Evolutionary conservation across 192 early-diverging fungal genomes (phyloP).

Genomic region (Fimicolochytrium jonesii): DNA sequence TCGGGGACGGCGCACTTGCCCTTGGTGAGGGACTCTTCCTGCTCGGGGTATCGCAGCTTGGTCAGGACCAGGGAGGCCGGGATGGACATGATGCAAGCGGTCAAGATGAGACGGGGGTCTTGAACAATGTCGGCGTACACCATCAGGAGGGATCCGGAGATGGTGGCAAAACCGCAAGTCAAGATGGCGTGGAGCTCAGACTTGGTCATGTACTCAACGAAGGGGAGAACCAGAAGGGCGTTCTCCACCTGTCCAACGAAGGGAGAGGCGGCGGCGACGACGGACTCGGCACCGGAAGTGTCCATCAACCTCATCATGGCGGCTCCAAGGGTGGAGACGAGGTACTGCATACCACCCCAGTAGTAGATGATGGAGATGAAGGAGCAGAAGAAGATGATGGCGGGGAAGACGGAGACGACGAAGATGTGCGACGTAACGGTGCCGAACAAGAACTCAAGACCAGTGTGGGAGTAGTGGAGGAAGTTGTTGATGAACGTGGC

Average conservation of each 20-base stretch:
- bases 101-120: constrained; percentile 64
- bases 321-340: constrained; percentile 61
- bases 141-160: constrained; percentile 73
- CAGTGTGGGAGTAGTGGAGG: constrained; percentile 63
- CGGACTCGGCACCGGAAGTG: constrained; percentile 76
- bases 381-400: constrained; percentile 84
- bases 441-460: constrained; percentile 70
- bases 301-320: constrained; percentile 64
- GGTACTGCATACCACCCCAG: constrained; percentile 76
- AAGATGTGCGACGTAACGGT: constrained; percentile 45
- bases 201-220: constrained; percentile 74
- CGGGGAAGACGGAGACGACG: constrained; percentile 71
- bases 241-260: constrained; percentile 83
- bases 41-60: constrained; percentile 85
- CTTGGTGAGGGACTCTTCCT: constrained; percentile 71
- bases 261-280: constrained; percentile 81
- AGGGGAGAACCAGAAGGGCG: constrained; percentile 75
- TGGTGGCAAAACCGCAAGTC: constrained; percentile 87
- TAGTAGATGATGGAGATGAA: constrained; percentile 82
- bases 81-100: constrained; percentile 87
- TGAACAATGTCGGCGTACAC: constrained; percentile 69
- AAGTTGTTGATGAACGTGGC: constrained; percentile 52
- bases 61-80: constrained; percentile 77
- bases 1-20: constrained; percentile 60
- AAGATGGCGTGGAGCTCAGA: constrained; percentile 85